A percentile compares a stretch with the other conserved stretches of the same genome.
These are phyloP conservation scores for Hypocrella siamensis DNA, from an alignment of 2,329 filamentous ascomycete genomes.

Conservation along the genomic window DNA sequence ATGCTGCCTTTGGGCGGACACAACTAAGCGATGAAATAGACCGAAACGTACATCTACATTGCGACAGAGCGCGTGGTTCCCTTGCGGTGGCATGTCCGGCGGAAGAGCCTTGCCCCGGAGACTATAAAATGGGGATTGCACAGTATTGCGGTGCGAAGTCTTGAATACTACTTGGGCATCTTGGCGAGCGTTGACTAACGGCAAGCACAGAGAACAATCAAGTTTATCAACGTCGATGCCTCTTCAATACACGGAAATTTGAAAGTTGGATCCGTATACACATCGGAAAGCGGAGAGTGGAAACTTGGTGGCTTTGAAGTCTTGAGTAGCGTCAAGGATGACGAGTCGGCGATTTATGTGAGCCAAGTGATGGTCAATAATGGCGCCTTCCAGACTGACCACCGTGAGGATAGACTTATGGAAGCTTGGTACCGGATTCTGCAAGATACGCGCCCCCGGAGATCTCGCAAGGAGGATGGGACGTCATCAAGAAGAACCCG, in stretches of 20 bases:
- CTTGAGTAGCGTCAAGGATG: constrained; percentile 87
- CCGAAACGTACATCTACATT: constrained; percentile 89
- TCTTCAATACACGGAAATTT: constrained; percentile 81
- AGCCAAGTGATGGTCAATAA: constrained; percentile 3
- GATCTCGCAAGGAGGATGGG: constrained; percentile 77
- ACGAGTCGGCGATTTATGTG: constrained; percentile 83
- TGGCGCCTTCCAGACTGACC: constrained; percentile 1
- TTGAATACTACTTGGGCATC: neutral
- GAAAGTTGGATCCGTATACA: constrained; percentile 75
- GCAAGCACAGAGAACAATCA: constrained; percentile 57
- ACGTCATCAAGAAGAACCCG: constrained; percentile 69
- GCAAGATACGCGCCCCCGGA: constrained; percentile 78
- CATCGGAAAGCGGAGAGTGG: constrained; percentile 94
- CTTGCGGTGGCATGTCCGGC: constrained; percentile 75
- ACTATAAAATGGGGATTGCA: constrained; percentile 95
- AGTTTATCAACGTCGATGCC: constrained; percentile 92
- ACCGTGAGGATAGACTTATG: constrained; percentile 48
- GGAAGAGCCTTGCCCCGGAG: constrained; percentile 76
- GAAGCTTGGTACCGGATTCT: constrained; percentile 73
- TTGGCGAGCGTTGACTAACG: too few species aligned
- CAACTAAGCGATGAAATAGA: constrained; percentile 34
- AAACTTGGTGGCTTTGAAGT: constrained; percentile 90
- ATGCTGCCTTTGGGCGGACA: constrained; percentile 1
- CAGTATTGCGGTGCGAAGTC: constrained; percentile 53
- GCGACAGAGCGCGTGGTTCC: constrained; percentile 83